These are phyloP conservation scores for Naganishia liquefaciens DNA, from an alignment of 1,284 basidiomycete genomes.

Conservation along the genomic window DNA sequence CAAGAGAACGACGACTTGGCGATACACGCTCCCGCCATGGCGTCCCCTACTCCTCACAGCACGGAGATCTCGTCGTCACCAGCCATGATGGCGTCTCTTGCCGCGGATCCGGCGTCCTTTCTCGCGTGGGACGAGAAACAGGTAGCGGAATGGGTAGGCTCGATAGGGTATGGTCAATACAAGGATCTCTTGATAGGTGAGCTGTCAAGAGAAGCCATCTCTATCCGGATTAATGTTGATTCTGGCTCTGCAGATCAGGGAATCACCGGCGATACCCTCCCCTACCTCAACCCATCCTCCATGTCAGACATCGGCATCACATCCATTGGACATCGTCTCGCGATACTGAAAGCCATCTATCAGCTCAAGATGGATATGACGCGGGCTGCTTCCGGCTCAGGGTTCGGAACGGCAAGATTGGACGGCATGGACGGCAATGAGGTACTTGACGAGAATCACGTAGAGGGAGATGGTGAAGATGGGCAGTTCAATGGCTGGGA, in stretches of 20 bases:
- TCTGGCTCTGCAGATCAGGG: conserved; percentile 68
- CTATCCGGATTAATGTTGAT: not conserved
- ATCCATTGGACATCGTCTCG: conserved; percentile 81
- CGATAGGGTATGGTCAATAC: conserved; percentile 77
- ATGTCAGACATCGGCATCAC: conserved; percentile 81
- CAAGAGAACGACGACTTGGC: not conserved
- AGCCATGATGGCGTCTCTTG: conserved; percentile 7
- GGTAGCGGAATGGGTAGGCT: conserved; percentile 72
- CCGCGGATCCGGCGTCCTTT: conserved; percentile 23
- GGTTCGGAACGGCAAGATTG: not conserved
- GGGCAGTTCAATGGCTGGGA: conserved; percentile 22
- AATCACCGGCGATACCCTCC: conserved; percentile 83
- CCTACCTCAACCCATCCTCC: conserved; percentile 73
- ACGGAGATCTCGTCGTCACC: not conserved
- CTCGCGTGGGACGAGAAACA: conserved; percentile 78
- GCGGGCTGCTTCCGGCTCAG: not conserved
- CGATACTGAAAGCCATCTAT: conserved; percentile 86
- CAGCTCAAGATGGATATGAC: conserved; percentile 70
- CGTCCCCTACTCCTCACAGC: not conserved
- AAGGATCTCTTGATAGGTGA: conserved; percentile 59
- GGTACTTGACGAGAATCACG: not conserved
- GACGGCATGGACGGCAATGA: conserved; percentile 11
- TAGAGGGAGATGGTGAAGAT: conserved; percentile 57
- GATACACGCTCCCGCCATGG: not conserved
- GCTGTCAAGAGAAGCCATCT: conserved; percentile 33